Conservation (phyloP, 371 early-diverging fungal genomes). For the Lichtheimia ornata region DNA sequence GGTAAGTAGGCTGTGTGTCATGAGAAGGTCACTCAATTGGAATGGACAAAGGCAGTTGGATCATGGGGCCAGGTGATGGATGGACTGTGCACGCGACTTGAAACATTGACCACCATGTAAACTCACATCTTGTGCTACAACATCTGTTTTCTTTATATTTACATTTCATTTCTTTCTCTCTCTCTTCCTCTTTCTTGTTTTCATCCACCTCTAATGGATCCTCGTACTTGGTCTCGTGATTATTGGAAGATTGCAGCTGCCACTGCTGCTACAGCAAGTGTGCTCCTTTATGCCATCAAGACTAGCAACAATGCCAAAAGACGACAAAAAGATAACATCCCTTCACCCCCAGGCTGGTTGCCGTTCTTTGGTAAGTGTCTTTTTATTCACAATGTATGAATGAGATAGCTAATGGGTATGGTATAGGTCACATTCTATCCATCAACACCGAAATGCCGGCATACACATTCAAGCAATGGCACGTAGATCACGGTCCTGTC, state of each 20-base stretch:
- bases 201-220: no score
- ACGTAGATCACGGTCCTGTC: slow-evolving; percentile 8
- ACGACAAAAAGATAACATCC: background rate
- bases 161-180: no score
- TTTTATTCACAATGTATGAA: background rate
- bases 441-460: background rate
- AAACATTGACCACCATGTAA: no score
- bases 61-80: no score
- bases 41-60: no score
- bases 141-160: no score
- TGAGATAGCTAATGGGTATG: background rate
- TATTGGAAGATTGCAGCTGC: background rate
- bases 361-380: slow-evolving; percentile 2
- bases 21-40: no score
- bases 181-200: no score
- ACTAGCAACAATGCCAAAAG: background rate
- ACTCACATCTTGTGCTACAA: no score
- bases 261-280: background rate
- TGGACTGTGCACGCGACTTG: no score
- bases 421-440: slow-evolving; percentile 1
- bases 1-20: no score
- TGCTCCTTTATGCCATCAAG: background rate
- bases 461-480: slow-evolving; percentile 5
- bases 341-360: background rate
- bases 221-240: background rate